A percentile compares a stretch with the other conserved stretches of the same genome.
Conservation (phyloP, 2,329 filamentous ascomycete genomes). For the Aspergillus piperis region DNA sequence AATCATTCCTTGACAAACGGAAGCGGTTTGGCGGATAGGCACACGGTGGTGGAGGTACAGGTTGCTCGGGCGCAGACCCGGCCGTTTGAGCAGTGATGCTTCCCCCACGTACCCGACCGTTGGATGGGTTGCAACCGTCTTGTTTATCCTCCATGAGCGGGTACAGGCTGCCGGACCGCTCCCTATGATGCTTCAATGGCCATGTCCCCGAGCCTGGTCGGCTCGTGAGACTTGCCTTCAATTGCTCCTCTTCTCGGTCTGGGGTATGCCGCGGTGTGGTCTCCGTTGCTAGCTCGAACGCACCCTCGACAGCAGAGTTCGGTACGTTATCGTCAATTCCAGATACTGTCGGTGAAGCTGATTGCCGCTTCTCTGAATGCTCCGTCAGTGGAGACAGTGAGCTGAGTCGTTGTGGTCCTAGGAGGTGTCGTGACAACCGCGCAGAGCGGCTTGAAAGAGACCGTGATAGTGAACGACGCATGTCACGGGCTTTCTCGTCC, state of each 20-base stretch:
- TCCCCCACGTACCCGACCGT: constrained; percentile 29
- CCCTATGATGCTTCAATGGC: constrained; percentile 31
- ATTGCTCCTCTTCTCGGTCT: constrained; percentile 31
- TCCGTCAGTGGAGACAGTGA: constrained; percentile 38
- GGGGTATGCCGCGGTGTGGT: constrained; percentile 40
- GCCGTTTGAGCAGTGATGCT: constrained; percentile 39
- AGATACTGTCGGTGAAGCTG: constrained; percentile 18
- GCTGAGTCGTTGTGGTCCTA: constrained; percentile 30
- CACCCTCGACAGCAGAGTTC: constrained; percentile 38
- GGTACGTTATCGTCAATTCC: constrained; percentile 33
- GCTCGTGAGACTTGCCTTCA: constrained; percentile 26
- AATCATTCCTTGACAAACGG: constrained; percentile 38
- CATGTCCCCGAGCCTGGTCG: constrained; percentile 33
- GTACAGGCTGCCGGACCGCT: constrained; percentile 25
- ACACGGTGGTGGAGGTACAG: constrained; percentile 39
- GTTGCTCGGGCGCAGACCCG: constrained; percentile 37
- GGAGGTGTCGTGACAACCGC: constrained; percentile 30
- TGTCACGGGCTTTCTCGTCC: constrained; percentile 33
- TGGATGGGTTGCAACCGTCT: constrained; percentile 25
- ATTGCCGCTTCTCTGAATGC: constrained; percentile 22
- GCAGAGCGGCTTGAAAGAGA: constrained; percentile 32
- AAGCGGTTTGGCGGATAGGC: constrained; percentile 35
- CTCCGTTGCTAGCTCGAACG: constrained; percentile 38
- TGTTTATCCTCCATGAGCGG: constrained; percentile 27
- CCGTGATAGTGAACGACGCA: constrained; percentile 37